Evolutionary conservation across 2,329 filamentous ascomycete species (phyloP).

Genomic region (Arthrobotrys iridis): DNA sequence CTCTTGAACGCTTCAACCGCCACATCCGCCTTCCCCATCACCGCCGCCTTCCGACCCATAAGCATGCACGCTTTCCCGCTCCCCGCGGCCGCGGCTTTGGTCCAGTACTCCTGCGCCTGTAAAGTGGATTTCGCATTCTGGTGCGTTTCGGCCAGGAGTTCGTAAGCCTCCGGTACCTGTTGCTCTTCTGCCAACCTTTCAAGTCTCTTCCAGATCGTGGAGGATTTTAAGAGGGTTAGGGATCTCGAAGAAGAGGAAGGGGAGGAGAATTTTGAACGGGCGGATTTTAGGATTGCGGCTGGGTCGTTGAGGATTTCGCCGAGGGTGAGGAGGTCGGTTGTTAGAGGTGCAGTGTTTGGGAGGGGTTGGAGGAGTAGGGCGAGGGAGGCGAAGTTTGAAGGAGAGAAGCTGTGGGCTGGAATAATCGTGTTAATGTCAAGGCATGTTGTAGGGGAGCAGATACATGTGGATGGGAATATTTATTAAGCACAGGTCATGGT

Average conservation of each 20-base stretch:
- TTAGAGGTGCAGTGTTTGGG: background rate
- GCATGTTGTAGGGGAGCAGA: background rate
- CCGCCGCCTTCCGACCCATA: slow-evolving; percentile 6
- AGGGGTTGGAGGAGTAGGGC: slow-evolving; percentile 22
- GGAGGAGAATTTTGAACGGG: slow-evolving; percentile 2
- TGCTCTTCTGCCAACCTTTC: background rate
- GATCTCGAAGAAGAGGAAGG: background rate
- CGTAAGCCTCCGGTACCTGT: slow-evolving; percentile 30
- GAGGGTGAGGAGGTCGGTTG: slow-evolving; percentile 29
- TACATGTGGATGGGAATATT: no score
- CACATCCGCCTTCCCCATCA: slow-evolving; percentile 8
- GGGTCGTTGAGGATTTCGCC: slow-evolving; percentile 45
- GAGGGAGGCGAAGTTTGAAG: slow-evolving; percentile 42
- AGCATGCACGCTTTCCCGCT: slow-evolving; percentile 32
- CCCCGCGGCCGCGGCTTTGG: slow-evolving; percentile 24
- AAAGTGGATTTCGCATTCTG: background rate
- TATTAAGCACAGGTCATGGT: no score
- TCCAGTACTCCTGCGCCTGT: slow-evolving; percentile 24
- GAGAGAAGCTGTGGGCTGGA: slow-evolving; percentile 31
- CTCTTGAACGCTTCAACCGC: slow-evolving; percentile 53
- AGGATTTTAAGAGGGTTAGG: background rate
- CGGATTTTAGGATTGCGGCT: slow-evolving; percentile 31
- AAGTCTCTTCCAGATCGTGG: slow-evolving; percentile 18
- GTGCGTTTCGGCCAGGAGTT: slow-evolving; percentile 32
- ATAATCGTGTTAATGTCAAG: background rate